These are phyloP conservation scores for Cystofilobasidium macerans DNA, from an alignment of 768 basidiomycete species.

Conservation along the genomic window DNA sequence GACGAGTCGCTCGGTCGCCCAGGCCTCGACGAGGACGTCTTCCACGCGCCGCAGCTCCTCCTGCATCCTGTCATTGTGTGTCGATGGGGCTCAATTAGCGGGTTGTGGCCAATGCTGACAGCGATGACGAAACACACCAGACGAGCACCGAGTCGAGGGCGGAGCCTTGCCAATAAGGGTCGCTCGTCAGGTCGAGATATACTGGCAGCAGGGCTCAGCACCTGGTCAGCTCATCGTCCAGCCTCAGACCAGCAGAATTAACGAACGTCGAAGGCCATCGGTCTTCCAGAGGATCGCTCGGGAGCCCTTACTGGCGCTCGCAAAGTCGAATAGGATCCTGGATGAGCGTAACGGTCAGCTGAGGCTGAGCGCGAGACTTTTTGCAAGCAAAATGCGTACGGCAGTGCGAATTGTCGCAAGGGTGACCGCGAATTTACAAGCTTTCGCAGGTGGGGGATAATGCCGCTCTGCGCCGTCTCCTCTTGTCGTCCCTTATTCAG, in stretches of 20 bases:
- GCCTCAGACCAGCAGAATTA: neutral
- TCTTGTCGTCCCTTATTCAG: constrained; percentile 90
- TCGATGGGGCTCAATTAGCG: neutral
- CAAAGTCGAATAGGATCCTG: constrained; percentile 79
- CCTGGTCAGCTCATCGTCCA: neutral
- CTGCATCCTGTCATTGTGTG: constrained; percentile 55
- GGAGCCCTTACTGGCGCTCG: constrained; percentile 87
- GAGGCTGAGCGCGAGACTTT: no score
- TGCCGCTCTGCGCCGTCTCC: constrained; percentile 90
- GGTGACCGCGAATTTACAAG: constrained; percentile 83
- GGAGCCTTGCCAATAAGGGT: constrained; percentile 55
- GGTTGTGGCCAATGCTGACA: no score
- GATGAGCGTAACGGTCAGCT: neutral
- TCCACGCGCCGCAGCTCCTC: constrained; percentile 92
- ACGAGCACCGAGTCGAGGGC: constrained; percentile 80
- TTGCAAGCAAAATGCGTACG: constrained; percentile 33
- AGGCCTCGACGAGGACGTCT: constrained; percentile 62
- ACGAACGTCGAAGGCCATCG: constrained; percentile 54
- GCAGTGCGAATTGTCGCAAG: constrained; percentile 90
- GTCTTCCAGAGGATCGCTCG: constrained; percentile 84
- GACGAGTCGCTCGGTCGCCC: constrained; percentile 57
- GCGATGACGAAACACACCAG: constrained; percentile 49
- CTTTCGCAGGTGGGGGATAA: constrained; percentile 79
- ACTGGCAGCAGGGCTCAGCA: constrained; percentile 28
- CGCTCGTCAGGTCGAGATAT: constrained; percentile 37